Base-by-base conservation (phyloP, 495 filamentous ascomycete genomes). In the Tetracladium setigerum region DNA sequence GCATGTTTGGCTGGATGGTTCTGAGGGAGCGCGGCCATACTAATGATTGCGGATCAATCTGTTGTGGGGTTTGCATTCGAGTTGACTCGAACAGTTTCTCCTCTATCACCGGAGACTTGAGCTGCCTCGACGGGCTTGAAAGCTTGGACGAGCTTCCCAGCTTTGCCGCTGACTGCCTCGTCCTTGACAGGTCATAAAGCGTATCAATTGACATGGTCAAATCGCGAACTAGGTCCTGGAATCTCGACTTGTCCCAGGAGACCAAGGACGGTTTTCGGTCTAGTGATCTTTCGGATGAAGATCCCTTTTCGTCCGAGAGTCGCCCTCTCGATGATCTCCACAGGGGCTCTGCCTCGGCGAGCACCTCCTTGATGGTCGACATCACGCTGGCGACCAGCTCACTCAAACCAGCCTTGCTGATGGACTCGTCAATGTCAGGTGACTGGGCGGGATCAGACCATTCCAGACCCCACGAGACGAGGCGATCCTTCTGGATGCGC, bases 321-420 rank as follows among this genome's bases (percentile, higher is more conserved):
- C 56, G 41, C 41, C 55, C n/a, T n/a, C n/a, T 55, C 18, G 39
- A 65, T 50, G 32, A 67, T 55, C 44, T 73, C 69, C 83, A 86
- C n/a, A 94, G 68, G 30, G 76, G 74, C 62, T 95, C 89, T 14
- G 87, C 87, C 59, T 94, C 86, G 36, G 86, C 84, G 31, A 95
- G 72, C 18, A 90, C 81, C 47, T 89, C 86, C 62, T 88, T 87
- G 59, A 95, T 95, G 5, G 85, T 87, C 15, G 78, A 79, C 81
- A 96, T 86, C 43, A 95, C 87, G 61, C 86, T 92, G 38, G 81
- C 81, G 10, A 95, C 90, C 2, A 91, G 74, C 65, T 94, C 87
- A 52, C 85, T 89, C 45, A 91, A 74, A 24, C 89, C 89, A 41
- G 89, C 89, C 47, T 84, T 78, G 47, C 81, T 86, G 24, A 94